phyloP scores from a whole-genome alignment of 2,329 filamentous ascomycete species.

The Fusarium lyarnte region DNA sequence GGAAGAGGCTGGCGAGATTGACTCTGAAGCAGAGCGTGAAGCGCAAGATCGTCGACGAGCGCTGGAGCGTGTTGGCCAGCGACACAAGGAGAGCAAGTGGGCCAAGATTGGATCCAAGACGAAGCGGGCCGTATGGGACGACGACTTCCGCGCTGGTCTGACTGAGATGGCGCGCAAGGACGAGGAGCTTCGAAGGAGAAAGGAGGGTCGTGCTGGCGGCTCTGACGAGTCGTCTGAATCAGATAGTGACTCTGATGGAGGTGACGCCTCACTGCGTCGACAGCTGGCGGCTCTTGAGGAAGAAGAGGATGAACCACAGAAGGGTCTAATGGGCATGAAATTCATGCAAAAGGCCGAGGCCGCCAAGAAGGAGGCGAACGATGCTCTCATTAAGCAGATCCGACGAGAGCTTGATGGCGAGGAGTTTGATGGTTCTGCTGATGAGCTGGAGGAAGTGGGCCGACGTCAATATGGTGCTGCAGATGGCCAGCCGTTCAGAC shows the following conservation, averaged over 20 bases:
- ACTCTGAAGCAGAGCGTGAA: constrained; percentile 73
- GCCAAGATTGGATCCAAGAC: constrained; percentile 84
- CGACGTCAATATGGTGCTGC: constrained; percentile 73
- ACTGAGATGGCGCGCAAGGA: constrained; percentile 84
- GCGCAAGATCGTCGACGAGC: constrained; percentile 78
- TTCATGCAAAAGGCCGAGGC: constrained; percentile 95
- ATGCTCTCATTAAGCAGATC: constrained; percentile 76
- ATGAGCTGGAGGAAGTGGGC: constrained; percentile 69
- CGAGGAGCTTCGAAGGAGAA: constrained; percentile 81
- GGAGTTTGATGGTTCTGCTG: constrained; percentile 59
- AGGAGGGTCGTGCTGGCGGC: constrained; percentile 72
- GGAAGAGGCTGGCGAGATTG: constrained; percentile 66
- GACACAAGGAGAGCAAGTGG: constrained; percentile 91
- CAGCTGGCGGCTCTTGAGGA: constrained; percentile 55
- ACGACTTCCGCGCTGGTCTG: constrained; percentile 80
- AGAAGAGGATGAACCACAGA: constrained; percentile 64
- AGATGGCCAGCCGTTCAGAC: constrained; percentile 46
- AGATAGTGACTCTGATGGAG: constrained; percentile 66
- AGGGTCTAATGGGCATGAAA: constrained; percentile 82
- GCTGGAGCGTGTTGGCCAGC: constrained; percentile 83
- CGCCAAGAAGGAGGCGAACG: constrained; percentile 79
- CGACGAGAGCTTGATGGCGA: constrained; percentile 76
- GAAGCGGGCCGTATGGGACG: constrained; percentile 87
- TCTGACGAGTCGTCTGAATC: constrained; percentile 64
- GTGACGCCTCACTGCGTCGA: constrained; percentile 62